These are phyloP conservation scores for Paramecium pentaurelia DNA, from an alignment of 73 alveolate genomes.

Conservation along the genomic window DNA sequence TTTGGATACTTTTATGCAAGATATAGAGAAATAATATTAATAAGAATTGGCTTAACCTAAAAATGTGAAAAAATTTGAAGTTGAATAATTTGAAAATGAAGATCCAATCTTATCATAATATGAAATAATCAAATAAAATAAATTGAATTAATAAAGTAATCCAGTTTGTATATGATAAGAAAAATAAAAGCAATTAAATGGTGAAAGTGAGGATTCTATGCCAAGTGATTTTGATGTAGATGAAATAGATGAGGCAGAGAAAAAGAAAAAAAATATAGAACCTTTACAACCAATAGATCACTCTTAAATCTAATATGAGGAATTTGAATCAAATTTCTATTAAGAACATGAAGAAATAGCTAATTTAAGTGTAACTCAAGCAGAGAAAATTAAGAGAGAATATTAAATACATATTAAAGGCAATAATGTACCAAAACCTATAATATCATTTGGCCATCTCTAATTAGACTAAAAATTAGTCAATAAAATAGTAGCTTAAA, in stretches of 20 bases:
- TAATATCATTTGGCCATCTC: slow-evolving; percentile 60
- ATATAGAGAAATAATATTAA: slow-evolving; percentile 30
- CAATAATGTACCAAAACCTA: slow-evolving; percentile 83
- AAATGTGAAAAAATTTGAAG: slow-evolving; percentile 24
- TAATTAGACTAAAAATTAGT: slow-evolving; percentile 59
- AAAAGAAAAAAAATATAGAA: slow-evolving; percentile 60
- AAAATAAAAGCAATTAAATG: not conserved
- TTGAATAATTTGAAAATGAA: slow-evolving; percentile 53
- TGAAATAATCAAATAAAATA: slow-evolving; percentile 18
- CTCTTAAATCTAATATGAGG: slow-evolving; percentile 78
- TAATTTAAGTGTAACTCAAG: slow-evolving; percentile 66
- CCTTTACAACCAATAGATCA: slow-evolving; percentile 74
- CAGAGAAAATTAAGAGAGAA: slow-evolving; percentile 70
- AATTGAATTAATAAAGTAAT: not conserved
- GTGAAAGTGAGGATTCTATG: not conserved
- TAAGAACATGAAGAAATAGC: slow-evolving; percentile 86
- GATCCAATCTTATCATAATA: slow-evolving; percentile 44
- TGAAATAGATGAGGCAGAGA: slow-evolving; percentile 37
- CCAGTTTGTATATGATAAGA: not conserved
- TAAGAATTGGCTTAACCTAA: slow-evolving; percentile 33
- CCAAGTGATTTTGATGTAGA: slow-evolving; percentile 57
- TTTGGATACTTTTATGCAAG: slow-evolving; percentile 45
- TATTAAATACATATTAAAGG: slow-evolving; percentile 76
- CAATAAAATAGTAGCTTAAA: slow-evolving; percentile 59
- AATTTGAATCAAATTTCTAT: slow-evolving; percentile 76